Conservation (phyloP, 2,329 filamentous ascomycete genomes). For the Myriosclerotinia scirpicola region DNA sequence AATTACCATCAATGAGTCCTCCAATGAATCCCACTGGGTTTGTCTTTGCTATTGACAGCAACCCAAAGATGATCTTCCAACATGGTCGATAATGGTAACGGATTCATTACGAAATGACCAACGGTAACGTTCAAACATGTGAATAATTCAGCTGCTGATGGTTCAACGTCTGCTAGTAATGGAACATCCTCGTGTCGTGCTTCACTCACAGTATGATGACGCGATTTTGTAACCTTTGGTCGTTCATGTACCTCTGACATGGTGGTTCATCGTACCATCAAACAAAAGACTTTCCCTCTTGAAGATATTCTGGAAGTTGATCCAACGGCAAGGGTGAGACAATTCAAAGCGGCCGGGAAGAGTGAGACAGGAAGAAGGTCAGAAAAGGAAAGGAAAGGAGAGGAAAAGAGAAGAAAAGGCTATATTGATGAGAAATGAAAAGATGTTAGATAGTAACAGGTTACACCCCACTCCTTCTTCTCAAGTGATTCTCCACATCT, state of each 20-base stretch:
- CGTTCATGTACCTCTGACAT: conserved; percentile 21
- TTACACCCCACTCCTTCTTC: too few species aligned
- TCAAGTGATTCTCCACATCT: too few species aligned
- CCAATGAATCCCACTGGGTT: conserved; percentile 39
- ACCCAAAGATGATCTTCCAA: conserved; percentile 37
- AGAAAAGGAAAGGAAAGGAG: background rate
- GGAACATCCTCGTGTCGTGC: conserved; percentile 34
- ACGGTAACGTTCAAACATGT: conserved; percentile 32
- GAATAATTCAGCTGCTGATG: conserved; percentile 38
- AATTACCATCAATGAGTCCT: conserved; percentile 37
- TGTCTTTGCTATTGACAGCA: conserved; percentile 34
- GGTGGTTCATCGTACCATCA: conserved; percentile 18
- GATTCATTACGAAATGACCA: conserved; percentile 33
- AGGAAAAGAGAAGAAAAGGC: background rate
- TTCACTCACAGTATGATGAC: conserved; percentile 17
- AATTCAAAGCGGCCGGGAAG: conserved; percentile 6
- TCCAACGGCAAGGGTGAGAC: conserved; percentile 20
- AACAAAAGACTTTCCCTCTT: background rate
- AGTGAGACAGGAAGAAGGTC: conserved; percentile 14
- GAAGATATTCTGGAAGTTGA: conserved; percentile 10
- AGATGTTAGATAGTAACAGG: too few species aligned
- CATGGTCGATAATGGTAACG: conserved; percentile 30
- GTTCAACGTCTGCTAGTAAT: conserved; percentile 36
- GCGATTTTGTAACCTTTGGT: conserved; percentile 4
- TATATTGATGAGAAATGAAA: too few species aligned